A percentile compares a stretch with the other conserved stretches of the same genome.
These are phyloP conservation scores for Rhizoclosmatium globosum DNA, from an alignment of 192 early-diverging fungal species.

Conservation along the genomic window DNA sequence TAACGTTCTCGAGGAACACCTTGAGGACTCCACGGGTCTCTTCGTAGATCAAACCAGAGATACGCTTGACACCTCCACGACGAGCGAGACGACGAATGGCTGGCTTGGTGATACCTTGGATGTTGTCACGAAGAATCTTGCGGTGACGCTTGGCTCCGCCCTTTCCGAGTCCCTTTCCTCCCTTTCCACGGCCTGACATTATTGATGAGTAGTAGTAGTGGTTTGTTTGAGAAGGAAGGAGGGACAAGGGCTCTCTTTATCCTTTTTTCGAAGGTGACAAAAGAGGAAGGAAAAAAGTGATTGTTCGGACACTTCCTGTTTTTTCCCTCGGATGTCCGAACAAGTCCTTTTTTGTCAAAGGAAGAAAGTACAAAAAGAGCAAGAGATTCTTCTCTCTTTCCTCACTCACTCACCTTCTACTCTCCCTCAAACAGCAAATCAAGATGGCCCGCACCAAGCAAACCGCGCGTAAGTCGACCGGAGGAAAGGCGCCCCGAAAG, in stretches of 20 bases:
- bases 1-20: constrained; percentile 98
- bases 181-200: no score
- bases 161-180: no score
- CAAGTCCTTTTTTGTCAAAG: no score
- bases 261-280: background rate
- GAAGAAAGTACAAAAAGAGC: background rate
- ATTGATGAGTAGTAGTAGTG: no score
- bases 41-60: constrained; percentile 99
- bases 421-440: no score
- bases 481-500: constrained; percentile 99
- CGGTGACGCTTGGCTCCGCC: no score
- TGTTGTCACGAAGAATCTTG: no score
- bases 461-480: constrained; percentile 99
- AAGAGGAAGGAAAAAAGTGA: background rate
- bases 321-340: background rate
- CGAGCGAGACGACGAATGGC: constrained; percentile 86
- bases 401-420: constrained; percentile 89
- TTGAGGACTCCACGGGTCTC: constrained; percentile 98
- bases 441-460: no score
- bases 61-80: constrained; percentile 99
- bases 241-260: background rate
- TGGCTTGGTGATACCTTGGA: constrained; percentile 43
- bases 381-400: constrained; percentile 46
- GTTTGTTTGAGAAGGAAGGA: no score
- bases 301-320: background rate